Percentiles rank a stretch among this genome's conserved stretches.
These are phyloP conservation scores for Ogataea paraovalis DNA, from an alignment of 805 yeast species.

Conservation along the genomic window DNA sequence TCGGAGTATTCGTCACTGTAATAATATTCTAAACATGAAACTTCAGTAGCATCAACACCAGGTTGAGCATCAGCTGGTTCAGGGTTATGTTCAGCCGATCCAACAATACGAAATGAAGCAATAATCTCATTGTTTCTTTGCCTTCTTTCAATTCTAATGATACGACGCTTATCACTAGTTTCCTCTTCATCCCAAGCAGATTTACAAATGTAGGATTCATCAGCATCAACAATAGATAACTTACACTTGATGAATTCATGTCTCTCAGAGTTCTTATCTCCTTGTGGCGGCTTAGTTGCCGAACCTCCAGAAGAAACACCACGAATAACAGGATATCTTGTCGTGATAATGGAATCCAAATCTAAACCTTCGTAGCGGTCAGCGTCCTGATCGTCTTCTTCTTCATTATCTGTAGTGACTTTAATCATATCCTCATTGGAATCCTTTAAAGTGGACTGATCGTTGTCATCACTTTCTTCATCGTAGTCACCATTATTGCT, in stretches of 20 bases:
- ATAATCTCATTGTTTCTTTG: slow-evolving; percentile 45
- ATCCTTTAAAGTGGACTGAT: not conserved
- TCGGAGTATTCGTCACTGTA: slow-evolving; percentile 18
- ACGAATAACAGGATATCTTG: slow-evolving; percentile 43
- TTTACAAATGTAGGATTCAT: slow-evolving; percentile 44
- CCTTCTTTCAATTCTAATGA: slow-evolving; percentile 52
- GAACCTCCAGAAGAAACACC: slow-evolving; percentile 60
- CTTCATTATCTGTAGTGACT: slow-evolving; percentile 2
- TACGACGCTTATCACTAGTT: slow-evolving; percentile 47
- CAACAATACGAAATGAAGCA: slow-evolving; percentile 49
- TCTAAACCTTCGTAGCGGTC: slow-evolving; percentile 5
- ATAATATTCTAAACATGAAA: slow-evolving; percentile 52
- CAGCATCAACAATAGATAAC: slow-evolving; percentile 42
- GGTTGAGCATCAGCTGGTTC: slow-evolving; percentile 33
- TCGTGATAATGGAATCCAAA: slow-evolving; percentile 10
- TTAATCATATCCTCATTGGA: not conserved
- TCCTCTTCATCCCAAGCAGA: slow-evolving; percentile 49
- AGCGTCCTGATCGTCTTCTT: slow-evolving; percentile 5
- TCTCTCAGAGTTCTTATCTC: slow-evolving; percentile 22
- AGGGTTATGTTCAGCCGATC: slow-evolving; percentile 47
- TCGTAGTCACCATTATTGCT: not conserved
- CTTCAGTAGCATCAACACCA: slow-evolving; percentile 50
- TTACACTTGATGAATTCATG: slow-evolving; percentile 43
- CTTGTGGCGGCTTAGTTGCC: slow-evolving; percentile 50
- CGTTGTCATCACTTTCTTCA: not conserved